phyloP scores from a whole-genome alignment of 2,329 filamentous ascomycete species.

The Phialocephala sp. region DNA sequence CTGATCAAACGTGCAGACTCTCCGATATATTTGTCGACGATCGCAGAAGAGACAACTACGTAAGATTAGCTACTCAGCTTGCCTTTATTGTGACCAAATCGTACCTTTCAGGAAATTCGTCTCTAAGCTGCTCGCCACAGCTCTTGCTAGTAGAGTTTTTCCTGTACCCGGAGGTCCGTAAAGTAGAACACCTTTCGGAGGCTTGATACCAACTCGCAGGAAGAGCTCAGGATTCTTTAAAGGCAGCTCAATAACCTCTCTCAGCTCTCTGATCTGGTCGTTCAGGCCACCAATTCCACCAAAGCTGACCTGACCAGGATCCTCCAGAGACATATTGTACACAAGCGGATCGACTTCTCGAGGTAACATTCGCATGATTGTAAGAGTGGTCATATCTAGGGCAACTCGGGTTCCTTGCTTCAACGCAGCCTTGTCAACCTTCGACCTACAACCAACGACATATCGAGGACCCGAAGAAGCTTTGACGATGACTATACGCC shows the following conservation, averaged over 20 bases:
- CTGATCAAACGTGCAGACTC: slow-evolving; percentile 96
- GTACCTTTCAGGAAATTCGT: slow-evolving; percentile 97
- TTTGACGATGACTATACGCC: slow-evolving; percentile 85
- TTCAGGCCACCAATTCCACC: slow-evolving; percentile 97
- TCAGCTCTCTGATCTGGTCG: slow-evolving; percentile 95
- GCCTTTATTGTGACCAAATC: slow-evolving; percentile 31
- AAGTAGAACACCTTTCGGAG: slow-evolving; percentile 93
- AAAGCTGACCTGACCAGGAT: slow-evolving; percentile 97
- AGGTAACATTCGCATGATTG: slow-evolving; percentile 99
- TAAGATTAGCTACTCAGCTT: slow-evolving; percentile 10
- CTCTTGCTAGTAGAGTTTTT: slow-evolving; percentile 92
- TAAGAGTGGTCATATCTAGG: slow-evolving; percentile 98
- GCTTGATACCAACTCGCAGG: slow-evolving; percentile 95
- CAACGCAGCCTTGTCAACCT: slow-evolving; percentile 95
- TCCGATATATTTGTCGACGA: slow-evolving; percentile 99
- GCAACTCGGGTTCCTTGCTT: slow-evolving; percentile 98
- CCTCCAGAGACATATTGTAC: slow-evolving; percentile 99
- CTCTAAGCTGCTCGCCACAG: slow-evolving; percentile 93
- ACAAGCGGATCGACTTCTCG: slow-evolving; percentile 97
- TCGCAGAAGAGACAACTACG: slow-evolving; percentile 93
- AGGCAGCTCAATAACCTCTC: slow-evolving; percentile 96
- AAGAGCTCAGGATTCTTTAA: slow-evolving; percentile 99
- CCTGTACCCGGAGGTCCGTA: slow-evolving; percentile 97
- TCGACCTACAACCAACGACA: slow-evolving; percentile 96
- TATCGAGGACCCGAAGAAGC: slow-evolving; percentile 97